phyloP scores from a whole-genome alignment of 345 rosid species.

The Hibiscus trionum region DNA sequence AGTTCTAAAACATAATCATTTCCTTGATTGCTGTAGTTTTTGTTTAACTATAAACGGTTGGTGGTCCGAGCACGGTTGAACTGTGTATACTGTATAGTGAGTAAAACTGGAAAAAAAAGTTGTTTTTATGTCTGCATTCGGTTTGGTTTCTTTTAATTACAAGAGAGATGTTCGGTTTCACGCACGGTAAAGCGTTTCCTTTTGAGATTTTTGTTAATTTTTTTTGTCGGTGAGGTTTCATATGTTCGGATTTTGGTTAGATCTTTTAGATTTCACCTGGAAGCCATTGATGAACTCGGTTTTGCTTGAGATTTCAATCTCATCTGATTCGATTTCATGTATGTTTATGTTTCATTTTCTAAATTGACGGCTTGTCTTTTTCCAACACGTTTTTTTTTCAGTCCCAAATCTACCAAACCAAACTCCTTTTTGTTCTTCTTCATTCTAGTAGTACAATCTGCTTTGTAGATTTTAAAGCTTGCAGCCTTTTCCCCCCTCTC shows the following conservation, averaged over 20 bases:
- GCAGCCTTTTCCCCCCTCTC: not conserved
- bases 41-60: not conserved
- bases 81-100: not conserved
- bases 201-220: not conserved
- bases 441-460: not conserved
- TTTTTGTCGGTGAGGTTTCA: constrained; percentile 30
- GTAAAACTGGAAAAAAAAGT: not conserved
- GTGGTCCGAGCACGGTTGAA: not conserved
- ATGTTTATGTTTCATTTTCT: not conserved
- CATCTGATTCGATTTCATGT: not conserved
- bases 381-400: not conserved
- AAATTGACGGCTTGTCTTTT: not conserved
- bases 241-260: constrained; percentile 19
- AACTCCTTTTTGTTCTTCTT: not conserved
- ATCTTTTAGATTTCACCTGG: constrained; percentile 14
- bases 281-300: not conserved
- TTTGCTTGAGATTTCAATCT: not conserved
- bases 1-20: not conserved
- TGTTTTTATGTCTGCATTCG: not conserved
- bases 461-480: not conserved
- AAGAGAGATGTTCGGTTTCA: not conserved
- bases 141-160: not conserved
- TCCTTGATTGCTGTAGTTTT: not conserved
- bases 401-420: not conserved
- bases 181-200: not conserved